Conservation (phyloP, 139 green algal species). For the Chlamydomonas incerta region DNA sequence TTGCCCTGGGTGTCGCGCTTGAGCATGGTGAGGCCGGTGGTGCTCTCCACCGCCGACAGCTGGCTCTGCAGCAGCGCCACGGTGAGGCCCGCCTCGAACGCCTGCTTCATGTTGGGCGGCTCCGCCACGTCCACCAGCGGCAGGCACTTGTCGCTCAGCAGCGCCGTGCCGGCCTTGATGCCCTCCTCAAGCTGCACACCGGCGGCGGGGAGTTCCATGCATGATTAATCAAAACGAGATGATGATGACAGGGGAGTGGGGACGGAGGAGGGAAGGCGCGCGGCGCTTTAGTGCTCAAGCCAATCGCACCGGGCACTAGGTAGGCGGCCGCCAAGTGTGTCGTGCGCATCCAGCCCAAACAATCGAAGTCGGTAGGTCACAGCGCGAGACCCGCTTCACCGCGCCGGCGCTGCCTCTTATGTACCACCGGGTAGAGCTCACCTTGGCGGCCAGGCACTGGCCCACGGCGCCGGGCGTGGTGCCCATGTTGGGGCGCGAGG, state of each 20-base stretch:
- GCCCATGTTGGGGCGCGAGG: conserved; percentile 44
- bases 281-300: too few relatives aligned
- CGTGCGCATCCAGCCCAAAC: too few relatives aligned
- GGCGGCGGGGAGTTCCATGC: too few relatives aligned
- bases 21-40: conserved; percentile 54
- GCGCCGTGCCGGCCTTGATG: background rate
- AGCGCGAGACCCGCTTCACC: too few relatives aligned
- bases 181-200: conserved; percentile 12
- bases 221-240: too few relatives aligned
- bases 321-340: too few relatives aligned
- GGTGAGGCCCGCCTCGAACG: conserved; percentile 62
- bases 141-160: conserved; percentile 57
- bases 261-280: too few relatives aligned
- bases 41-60: conserved; percentile 57
- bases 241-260: too few relatives aligned
- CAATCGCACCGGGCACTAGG: too few relatives aligned
- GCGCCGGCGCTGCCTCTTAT: too few relatives aligned
- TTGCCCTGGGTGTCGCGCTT: conserved; percentile 50
- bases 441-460: conserved; percentile 69
- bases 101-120: conserved; percentile 67
- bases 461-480: conserved; percentile 67
- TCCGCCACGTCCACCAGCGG: conserved; percentile 67
- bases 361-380: too few relatives aligned
- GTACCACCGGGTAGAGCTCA: conserved; percentile 21
- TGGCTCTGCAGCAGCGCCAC: conserved; percentile 57